Base-by-base conservation (phyloP, 2,329 filamentous ascomycete genomes). In the Elsinoe necatrix region DNA sequence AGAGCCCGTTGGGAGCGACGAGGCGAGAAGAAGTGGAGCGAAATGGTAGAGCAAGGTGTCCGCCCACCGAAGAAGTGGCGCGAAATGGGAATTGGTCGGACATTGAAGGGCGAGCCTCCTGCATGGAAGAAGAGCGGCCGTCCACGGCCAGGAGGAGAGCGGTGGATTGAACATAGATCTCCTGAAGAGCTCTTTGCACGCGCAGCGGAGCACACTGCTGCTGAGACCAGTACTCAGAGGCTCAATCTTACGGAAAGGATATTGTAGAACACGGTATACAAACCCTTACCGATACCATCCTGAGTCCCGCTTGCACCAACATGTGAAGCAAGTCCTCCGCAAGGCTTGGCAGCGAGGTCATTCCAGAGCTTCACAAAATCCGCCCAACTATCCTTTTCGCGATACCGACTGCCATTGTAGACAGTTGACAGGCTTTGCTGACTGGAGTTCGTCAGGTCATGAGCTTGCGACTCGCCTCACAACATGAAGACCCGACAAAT, bases 61-160 rank as follows among this genome's bases (percentile, higher is more conserved):
- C 77, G 80, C 61, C 80, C 80, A n/a, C 76, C 76, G 35, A 76
- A 74, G 66, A 75, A 73, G 62, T 80, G 76, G 69, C 73, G 76
- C 58, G 71, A 72, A 16, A 72, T 72, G 70, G 73, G 73, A 18
- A 70, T 75, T 5, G 59, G 59, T 7, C 59, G 55, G 20, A 47
- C 35, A 18, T 43, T 45, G 1, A 57, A 55, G 4, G 59, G 57
- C 12, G 59, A 59, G 41, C 21, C 35, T 20, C 59, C 59, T 1
- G 9, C 34, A 11, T 59, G 59, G 59, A 61, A 54, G 54, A 58
- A 41, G 27, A 25, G 21, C n/a, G 41, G 37, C 7, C 16, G 18
- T n/a, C 29, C 29, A 2, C 39, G 56, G 18, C 34, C 42, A 14
- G 37, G 18, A 8, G 59, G 59, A 7, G 59, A 61, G 37, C 47